Evolutionary conservation across 2,329 filamentous ascomycete species (phyloP).

Genomic region (Botrytis porri): DNA sequence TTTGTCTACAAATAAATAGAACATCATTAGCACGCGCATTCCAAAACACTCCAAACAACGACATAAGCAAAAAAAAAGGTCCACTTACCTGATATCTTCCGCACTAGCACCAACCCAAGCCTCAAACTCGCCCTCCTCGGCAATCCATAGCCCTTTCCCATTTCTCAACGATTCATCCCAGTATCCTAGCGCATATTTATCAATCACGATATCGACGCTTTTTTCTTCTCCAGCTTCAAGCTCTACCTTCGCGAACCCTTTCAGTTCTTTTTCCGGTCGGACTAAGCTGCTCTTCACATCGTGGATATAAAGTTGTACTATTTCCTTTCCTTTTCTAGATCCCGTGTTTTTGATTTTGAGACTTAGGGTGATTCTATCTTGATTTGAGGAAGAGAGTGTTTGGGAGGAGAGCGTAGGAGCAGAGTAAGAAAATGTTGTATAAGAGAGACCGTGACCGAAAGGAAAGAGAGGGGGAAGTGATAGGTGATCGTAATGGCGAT

Average conservation of each 20-base stretch:
- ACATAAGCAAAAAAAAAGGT: background rate
- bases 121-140: slow-evolving; percentile 61
- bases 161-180: slow-evolving; percentile 49
- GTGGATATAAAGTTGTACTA: slow-evolving; percentile 66
- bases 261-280: slow-evolving; percentile 67
- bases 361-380: slow-evolving; percentile 36
- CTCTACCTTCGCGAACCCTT: slow-evolving; percentile 64
- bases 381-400: slow-evolving; percentile 35
- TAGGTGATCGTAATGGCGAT: slow-evolving; percentile 66
- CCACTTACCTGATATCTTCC: slow-evolving; percentile 58
- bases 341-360: slow-evolving; percentile 61
- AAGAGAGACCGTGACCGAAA: slow-evolving; percentile 72
- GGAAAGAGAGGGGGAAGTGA: slow-evolving; percentile 61
- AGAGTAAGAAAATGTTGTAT: slow-evolving; percentile 66
- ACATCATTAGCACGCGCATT: background rate
- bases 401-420: slow-evolving; percentile 49
- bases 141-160: slow-evolving; percentile 51
- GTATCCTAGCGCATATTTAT: slow-evolving; percentile 54
- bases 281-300: slow-evolving; percentile 61
- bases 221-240: slow-evolving; percentile 52
- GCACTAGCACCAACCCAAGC: slow-evolving; percentile 61
- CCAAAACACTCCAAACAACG: background rate
- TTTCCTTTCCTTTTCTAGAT: slow-evolving; percentile 55
- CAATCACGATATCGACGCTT: slow-evolving; percentile 42
- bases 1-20: slow-evolving; percentile 41